Percentiles rank a stretch among this genome's conserved stretches.
phyloP scores from a whole-genome alignment of 2,329 filamentous ascomycete genomes.

The Talaromyces sp. region DNA sequence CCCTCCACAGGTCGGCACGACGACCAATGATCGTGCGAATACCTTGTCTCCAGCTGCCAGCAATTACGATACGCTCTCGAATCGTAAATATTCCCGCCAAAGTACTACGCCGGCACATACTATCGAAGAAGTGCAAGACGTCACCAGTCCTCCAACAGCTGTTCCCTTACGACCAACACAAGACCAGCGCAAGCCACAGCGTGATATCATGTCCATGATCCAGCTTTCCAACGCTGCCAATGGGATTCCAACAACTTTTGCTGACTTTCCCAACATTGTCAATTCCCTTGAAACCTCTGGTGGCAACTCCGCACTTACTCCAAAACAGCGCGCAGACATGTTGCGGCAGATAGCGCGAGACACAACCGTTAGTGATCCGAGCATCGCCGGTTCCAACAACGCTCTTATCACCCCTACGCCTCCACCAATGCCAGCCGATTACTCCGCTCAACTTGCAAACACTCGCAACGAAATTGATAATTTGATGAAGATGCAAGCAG shows the following conservation, averaged over 20 bases:
- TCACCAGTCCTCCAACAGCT: constrained; percentile 33
- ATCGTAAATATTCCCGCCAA: constrained; percentile 30
- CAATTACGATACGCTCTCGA: constrained; percentile 33
- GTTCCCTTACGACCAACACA: constrained; percentile 25
- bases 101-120: constrained; percentile 35
- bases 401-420: constrained; percentile 57
- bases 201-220: constrained; percentile 52
- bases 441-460: constrained; percentile 54
- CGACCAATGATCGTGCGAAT: constrained; percentile 15
- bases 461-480: constrained; percentile 76
- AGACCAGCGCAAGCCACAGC: constrained; percentile 33
- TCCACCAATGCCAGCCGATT: constrained; percentile 54
- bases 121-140: constrained; percentile 49
- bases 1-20: constrained; percentile 36
- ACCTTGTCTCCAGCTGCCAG: constrained; percentile 24
- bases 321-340: constrained; percentile 49
- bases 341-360: constrained; percentile 49
- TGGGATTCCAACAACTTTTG: constrained; percentile 37
- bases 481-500: constrained; percentile 72
- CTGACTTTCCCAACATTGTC: constrained; percentile 48
- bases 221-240: constrained; percentile 49
- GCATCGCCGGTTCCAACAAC: constrained; percentile 49
- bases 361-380: constrained; percentile 43
- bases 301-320: constrained; percentile 45
- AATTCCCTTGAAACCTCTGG: constrained; percentile 46